These are phyloP conservation scores for Penicillium sp. DNA, from an alignment of 2,329 filamentous ascomycete species.

Conservation along the genomic window DNA sequence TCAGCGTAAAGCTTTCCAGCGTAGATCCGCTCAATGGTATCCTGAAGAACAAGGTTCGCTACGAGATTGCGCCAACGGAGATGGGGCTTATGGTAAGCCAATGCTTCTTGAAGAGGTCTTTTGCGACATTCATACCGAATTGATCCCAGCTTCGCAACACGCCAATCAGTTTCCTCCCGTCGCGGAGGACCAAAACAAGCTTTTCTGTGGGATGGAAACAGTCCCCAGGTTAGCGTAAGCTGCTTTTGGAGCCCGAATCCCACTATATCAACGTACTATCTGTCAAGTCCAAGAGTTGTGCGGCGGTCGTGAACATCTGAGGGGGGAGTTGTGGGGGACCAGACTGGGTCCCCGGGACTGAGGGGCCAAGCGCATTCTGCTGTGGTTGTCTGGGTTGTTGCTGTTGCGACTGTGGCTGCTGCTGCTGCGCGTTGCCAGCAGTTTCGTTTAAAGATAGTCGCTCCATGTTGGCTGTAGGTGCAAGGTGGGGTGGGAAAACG, in stretches of 20 bases:
- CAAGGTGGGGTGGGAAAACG: conserved; percentile 22
- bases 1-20: conserved; percentile 78
- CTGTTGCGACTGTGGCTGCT: conserved; percentile 29
- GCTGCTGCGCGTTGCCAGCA: conserved; percentile 37
- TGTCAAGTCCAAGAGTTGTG: conserved; percentile 92
- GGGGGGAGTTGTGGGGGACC: conserved; percentile 63
- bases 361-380: conserved; percentile 39
- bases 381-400: conserved; percentile 34
- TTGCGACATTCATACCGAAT: conserved; percentile 70
- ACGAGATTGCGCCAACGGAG: conserved; percentile 17
- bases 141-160: conserved; percentile 97
- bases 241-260: not conserved
- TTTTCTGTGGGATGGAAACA: conserved; percentile 70
- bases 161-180: conserved; percentile 92
- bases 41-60: conserved; percentile 96
- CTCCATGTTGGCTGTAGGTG: conserved; percentile 39
- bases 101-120: conserved; percentile 10
- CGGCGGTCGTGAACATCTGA: conserved; percentile 98
- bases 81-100: conserved; percentile 13
- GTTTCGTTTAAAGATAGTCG: conserved; percentile 45
- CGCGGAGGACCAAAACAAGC: conserved; percentile 86
- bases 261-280: conserved; percentile 73
- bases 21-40: conserved; percentile 88
- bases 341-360: conserved; percentile 37
- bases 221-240: not conserved